Evolutionary conservation across 2,329 filamentous ascomycete species (phyloP), one percentile per base, ranked within the genome.

Genomic region (Aspergillus novoparasiticus): DNA sequence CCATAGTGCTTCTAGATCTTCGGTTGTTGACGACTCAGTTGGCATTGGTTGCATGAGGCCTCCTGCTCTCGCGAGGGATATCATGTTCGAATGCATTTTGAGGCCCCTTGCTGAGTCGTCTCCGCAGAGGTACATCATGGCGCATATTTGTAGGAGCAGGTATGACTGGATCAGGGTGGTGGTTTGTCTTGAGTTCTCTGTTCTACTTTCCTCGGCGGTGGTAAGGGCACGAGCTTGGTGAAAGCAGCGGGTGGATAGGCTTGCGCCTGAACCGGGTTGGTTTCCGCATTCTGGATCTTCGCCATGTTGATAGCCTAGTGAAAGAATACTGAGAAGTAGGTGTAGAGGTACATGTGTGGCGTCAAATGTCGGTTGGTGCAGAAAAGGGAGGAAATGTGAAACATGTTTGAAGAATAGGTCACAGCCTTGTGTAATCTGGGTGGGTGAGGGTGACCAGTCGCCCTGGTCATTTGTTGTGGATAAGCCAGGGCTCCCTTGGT

Each of bases 71-170:
- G 76, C 74, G 0, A 81, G 73, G 0, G 76, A 74, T 19, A 82
- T 78, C 71, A 80, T 79, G 11, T 72, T 74, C 0, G 76, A 73
- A 58, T 82, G 80, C 69, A 80, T 76, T 32, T 76, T 75, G 14
- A 79, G 72, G 3, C 75, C 78, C 28, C 73, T 73, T 2, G 70
- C 66, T 0, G 78, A 79, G 56, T 75, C 66, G 1, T 71, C 62
- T 0, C 78, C 77, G 62, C 78, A 80, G 28, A 80, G 72, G 59
- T 80, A 81, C 72, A 81, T 76, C 72, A 81, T 81, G n/a, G 79
- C 73, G 58, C 72, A 80, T 9, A 81, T 75, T 57, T 82, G 73
- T 2, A 82, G 73, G 8, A 82, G 67, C 2, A 81, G 61, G 32
- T 79, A 78, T 3, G 77, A 67, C 60, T 82, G 80, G 0, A 81